Conservation (phyloP, 371 early-diverging fungal genomes). For the Lichtheimia corymbifera region DNA sequence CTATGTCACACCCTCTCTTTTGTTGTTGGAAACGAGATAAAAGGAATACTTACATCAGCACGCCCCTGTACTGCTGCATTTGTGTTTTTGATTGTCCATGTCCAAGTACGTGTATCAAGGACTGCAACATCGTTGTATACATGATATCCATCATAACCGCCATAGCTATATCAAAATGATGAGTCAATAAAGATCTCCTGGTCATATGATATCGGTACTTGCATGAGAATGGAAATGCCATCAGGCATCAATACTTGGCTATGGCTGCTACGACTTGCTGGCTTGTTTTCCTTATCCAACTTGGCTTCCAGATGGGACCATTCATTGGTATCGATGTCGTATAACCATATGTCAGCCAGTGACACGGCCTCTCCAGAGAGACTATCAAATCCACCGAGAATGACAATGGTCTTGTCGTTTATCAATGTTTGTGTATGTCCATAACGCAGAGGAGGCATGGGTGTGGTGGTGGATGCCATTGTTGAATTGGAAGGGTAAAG, state of each 20-base stretch:
- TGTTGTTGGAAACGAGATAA: neutral
- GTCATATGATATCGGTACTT: conserved; percentile 7
- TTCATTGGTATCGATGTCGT: conserved; percentile 20
- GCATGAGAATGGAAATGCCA: conserved; percentile 43
- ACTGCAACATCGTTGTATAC: conserved; percentile 50
- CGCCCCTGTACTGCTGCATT: conserved; percentile 50
- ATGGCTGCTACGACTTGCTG: conserved; percentile 43
- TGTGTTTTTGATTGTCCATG: conserved; percentile 47
- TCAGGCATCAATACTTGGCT: conserved; percentile 44
- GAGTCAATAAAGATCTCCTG: too few relatives aligned
- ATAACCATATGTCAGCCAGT: conserved; percentile 40
- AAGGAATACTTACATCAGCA: conserved; percentile 42
- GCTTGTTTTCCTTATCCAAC: conserved; percentile 33
- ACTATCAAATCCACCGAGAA: conserved; percentile 47
- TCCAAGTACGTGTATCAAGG: conserved; percentile 43
- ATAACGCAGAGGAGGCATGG: conserved; percentile 29
- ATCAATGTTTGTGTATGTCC: conserved; percentile 44
- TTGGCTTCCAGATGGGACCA: conserved; percentile 35
- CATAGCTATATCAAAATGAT: conserved; percentile 28
- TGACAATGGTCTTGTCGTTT: conserved; percentile 27
- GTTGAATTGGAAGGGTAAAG: conserved; percentile 30
- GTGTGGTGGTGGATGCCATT: conserved; percentile 4
- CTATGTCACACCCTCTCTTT: too few relatives aligned
- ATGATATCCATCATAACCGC: conserved; percentile 51
- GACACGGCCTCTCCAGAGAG: conserved; percentile 36